phyloP scores from a whole-genome alignment of 2,329 filamentous ascomycete species.

The Sclerotinia trifoliorum region DNA sequence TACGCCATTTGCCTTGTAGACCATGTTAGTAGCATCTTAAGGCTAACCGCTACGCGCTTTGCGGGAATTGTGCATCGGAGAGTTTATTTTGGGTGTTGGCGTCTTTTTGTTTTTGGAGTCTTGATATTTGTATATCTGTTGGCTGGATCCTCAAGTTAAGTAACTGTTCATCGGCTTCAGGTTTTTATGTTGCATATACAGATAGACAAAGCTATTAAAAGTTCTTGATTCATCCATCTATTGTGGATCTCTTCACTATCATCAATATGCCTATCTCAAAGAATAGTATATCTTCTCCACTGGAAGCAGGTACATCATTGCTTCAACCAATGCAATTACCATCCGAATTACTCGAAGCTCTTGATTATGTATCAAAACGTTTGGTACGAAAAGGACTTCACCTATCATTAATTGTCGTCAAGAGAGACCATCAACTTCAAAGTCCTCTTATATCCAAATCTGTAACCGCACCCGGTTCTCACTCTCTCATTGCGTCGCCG shows the following conservation, averaged over 20 bases:
- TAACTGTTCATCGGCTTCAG: conserved; percentile 13
- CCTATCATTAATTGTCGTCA: conserved; percentile 57
- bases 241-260: not conserved
- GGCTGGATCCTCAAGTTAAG: not conserved
- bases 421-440: conserved; percentile 49
- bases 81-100: conserved; percentile 13
- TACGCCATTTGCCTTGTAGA: too few species aligned
- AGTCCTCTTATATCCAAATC: conserved; percentile 18
- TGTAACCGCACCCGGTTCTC: conserved; percentile 9
- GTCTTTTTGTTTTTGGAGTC: not conserved
- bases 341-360: conserved; percentile 51
- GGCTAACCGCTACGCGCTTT: not conserved
- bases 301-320: conserved; percentile 61
- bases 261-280: conserved; percentile 44
- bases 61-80: conserved; percentile 14
- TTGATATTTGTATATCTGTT: conserved; percentile 13
- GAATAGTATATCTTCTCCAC: conserved; percentile 58
- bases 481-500: conserved; percentile 24
- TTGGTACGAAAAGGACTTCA: conserved; percentile 56
- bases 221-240: not conserved
- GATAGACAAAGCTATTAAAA: not conserved
- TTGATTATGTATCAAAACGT: conserved; percentile 58
- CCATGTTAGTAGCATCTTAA: not conserved
- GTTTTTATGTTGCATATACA: not conserved
- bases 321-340: conserved; percentile 59